Conservation (phyloP, 2,329 filamentous ascomycete genomes). For the Plenodomus biglobosus region DNA sequence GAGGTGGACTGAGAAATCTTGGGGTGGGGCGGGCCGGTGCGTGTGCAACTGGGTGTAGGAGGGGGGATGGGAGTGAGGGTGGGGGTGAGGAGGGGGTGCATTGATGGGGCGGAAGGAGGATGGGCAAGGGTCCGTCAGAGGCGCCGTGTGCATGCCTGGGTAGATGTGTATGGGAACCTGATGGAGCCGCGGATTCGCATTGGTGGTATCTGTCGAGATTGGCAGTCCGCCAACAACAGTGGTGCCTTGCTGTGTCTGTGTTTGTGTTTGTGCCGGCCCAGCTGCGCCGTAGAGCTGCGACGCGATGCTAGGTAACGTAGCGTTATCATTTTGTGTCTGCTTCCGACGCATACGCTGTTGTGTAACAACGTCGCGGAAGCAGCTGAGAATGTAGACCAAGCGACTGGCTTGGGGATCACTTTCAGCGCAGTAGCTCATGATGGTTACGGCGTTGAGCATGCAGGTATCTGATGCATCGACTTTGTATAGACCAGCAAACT, state of each 20-base stretch:
- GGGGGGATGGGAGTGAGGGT: slow-evolving; percentile 4
- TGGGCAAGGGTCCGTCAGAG: slow-evolving; percentile 18
- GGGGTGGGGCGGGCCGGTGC: slow-evolving; percentile 10
- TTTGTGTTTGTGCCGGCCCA: slow-evolving; percentile 12
- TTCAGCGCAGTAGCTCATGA: slow-evolving; percentile 47
- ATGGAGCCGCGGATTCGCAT: slow-evolving; percentile 28
- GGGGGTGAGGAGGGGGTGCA: neutral
- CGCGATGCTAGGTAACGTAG: slow-evolving; percentile 36
- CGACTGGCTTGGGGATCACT: slow-evolving; percentile 46
- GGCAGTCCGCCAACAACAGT: slow-evolving; percentile 4
- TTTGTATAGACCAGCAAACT: slow-evolving; percentile 42
- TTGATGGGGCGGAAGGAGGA: slow-evolving; percentile 8
- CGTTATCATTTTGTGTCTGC: slow-evolving; percentile 25
- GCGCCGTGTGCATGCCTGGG: slow-evolving; percentile 38
- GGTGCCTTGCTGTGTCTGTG: slow-evolving; percentile 8
- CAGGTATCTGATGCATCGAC: slow-evolving; percentile 40
- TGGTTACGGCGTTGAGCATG: slow-evolving; percentile 43
- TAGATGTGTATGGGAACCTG: slow-evolving; percentile 43
- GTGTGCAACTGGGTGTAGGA: slow-evolving; percentile 4
- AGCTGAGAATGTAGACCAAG: slow-evolving; percentile 42
- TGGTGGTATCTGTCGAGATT: slow-evolving; percentile 16
- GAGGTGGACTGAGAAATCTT: slow-evolving; percentile 33
- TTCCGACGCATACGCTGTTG: slow-evolving; percentile 34
- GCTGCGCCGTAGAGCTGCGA: slow-evolving; percentile 35
- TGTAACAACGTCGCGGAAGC: slow-evolving; percentile 44